Percentiles rank a stretch among this genome's conserved stretches.
These are phyloP conservation scores for Sclerotiophoma versabilis DNA, from an alignment of 2,329 filamentous ascomycete species.

Conservation along the genomic window DNA sequence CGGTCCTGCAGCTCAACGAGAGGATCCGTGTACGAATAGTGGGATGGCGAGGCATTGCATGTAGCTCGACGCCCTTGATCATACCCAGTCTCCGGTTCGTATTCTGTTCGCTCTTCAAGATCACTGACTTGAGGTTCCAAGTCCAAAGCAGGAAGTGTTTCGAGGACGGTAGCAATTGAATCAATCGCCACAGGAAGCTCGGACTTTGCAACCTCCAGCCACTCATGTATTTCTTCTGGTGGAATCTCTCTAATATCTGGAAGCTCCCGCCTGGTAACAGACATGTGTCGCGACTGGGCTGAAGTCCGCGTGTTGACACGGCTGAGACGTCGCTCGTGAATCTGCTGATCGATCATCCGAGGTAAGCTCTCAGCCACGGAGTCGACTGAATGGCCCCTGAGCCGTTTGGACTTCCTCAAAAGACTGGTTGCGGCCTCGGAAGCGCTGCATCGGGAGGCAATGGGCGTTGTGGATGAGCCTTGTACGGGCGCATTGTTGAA, in stretches of 20 bases:
- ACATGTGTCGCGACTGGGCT: slow-evolving; percentile 21
- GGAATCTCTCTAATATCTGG: background rate
- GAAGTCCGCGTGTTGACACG: slow-evolving; percentile 22
- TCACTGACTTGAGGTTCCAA: background rate
- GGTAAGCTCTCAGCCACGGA: slow-evolving; percentile 24
- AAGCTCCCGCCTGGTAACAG: slow-evolving; percentile 8
- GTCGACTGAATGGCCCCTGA: slow-evolving; percentile 30
- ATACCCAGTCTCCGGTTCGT: background rate
- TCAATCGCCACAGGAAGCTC: slow-evolving; percentile 27
- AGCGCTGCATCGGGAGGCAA: background rate
- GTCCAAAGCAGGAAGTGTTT: background rate
- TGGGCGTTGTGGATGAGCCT: slow-evolving; percentile 12
- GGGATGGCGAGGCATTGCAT: background rate
- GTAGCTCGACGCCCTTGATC: background rate
- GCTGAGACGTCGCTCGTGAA: slow-evolving; percentile 14
- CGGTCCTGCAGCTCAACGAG: background rate
- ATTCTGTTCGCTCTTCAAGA: background rate
- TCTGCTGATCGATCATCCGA: slow-evolving; percentile 18
- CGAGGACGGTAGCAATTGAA: slow-evolving; percentile 17
- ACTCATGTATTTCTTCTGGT: slow-evolving; percentile 22
- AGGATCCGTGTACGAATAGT: background rate
- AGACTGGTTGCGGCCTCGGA: slow-evolving; percentile 4
- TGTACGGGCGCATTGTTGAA: slow-evolving; percentile 36
- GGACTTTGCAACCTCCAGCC: slow-evolving; percentile 27
- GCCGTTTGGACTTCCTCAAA: slow-evolving; percentile 14